Evolutionary conservation across 2,329 filamentous ascomycete genomes (phyloP).

Genomic region (Biscogniauxia mediterranea): DNA sequence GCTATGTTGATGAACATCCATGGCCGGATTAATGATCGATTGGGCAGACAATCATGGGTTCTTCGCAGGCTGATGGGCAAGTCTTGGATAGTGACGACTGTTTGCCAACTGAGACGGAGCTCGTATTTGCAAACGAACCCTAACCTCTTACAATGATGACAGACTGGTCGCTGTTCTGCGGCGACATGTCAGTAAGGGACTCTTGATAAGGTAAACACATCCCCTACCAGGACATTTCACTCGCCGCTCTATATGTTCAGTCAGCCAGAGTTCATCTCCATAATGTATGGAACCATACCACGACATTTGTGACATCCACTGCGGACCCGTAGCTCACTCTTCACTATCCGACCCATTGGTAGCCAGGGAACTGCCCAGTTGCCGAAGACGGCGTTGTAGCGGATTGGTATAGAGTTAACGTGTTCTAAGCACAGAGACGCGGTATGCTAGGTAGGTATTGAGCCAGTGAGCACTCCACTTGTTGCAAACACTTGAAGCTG

Average conservation of each 20-base stretch:
- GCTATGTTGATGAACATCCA: constrained; percentile 4
- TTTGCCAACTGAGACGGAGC: constrained; percentile 22
- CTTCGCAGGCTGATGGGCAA: background rate
- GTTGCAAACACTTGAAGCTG: background rate
- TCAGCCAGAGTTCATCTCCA: background rate
- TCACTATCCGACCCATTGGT: constrained; percentile 1
- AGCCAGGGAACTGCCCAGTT: background rate
- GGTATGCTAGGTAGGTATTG: background rate
- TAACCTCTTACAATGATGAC: constrained; percentile 19
- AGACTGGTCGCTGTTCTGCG: constrained; percentile 22
- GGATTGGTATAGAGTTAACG: background rate
- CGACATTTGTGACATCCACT: constrained; percentile 24
- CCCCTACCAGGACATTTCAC: constrained; percentile 22
- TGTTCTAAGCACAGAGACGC: background rate
- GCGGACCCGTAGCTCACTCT: constrained; percentile 20
- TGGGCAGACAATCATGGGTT: background rate
- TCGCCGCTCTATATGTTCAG: constrained; percentile 12
- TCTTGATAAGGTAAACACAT: background rate
- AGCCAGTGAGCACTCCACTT: no score
- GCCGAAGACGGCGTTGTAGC: background rate
- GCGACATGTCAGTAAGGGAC: background rate
- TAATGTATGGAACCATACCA: constrained; percentile 11
- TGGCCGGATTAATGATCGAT: background rate
- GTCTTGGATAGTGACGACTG: constrained; percentile 5
- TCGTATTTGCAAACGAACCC: constrained; percentile 25